A percentile compares a stretch with the other conserved stretches of the same genome.
Conservation (phyloP, 2,329 filamentous ascomycete species). For the Neofusicoccum kwambonambiense region DNA sequence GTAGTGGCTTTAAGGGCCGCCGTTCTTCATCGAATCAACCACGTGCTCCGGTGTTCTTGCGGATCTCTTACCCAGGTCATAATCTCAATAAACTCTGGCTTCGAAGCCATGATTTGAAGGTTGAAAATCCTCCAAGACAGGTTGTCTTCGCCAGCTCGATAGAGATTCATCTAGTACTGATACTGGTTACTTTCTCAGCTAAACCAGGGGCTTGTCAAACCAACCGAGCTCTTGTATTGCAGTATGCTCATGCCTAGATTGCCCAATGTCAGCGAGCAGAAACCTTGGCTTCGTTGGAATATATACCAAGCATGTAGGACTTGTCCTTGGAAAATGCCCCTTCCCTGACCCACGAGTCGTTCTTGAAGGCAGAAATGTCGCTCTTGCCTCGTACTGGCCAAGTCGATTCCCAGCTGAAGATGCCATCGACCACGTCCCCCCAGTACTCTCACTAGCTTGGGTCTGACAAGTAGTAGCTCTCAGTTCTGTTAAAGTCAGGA, state of each 20-base stretch:
- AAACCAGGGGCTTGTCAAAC: too few relatives aligned
- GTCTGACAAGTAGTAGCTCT: slow-evolving; percentile 28
- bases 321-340: slow-evolving; percentile 23
- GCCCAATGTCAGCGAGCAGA: too few relatives aligned
- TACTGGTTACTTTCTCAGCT: too few relatives aligned
- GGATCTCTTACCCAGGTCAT: slow-evolving; percentile 28
- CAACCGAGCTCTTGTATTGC: slow-evolving; percentile 32
- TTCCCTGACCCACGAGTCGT: slow-evolving; percentile 24
- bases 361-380: slow-evolving; percentile 20
- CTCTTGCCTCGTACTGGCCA: slow-evolving; percentile 28
- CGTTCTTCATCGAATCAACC: slow-evolving; percentile 23
- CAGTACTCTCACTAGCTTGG: slow-evolving; percentile 31
- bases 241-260: slow-evolving; percentile 19
- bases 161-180: slow-evolving; percentile 29
- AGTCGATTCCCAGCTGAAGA: slow-evolving; percentile 41
- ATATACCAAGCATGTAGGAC: slow-evolving; percentile 33
- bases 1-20: slow-evolving; percentile 40
- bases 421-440: slow-evolving; percentile 33
- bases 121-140: slow-evolving; percentile 37
- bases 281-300: not conserved
- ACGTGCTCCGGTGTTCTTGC: too few relatives aligned
- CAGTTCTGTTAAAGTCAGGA: slow-evolving; percentile 28
- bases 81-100: slow-evolving; percentile 35
- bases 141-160: slow-evolving; percentile 36
- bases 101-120: slow-evolving; percentile 30